Percentiles rank a stretch among this genome's conserved stretches.
Evolutionary conservation across 768 basidiomycete species (phyloP).

Genomic region (Phanerochaete sordida): DNA sequence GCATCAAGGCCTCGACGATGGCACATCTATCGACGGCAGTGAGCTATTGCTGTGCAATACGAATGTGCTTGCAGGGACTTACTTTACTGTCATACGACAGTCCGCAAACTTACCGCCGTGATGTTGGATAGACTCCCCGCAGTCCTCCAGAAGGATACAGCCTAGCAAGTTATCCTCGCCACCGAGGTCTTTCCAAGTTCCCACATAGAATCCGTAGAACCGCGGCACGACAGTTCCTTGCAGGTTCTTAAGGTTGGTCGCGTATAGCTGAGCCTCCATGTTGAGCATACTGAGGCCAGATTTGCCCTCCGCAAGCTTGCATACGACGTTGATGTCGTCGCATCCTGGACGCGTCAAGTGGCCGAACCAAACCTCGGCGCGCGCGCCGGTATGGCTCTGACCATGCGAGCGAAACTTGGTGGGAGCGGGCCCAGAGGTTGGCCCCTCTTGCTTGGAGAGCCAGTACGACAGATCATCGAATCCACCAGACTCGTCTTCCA

Average conservation of each 20-base stretch:
- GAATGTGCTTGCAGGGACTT: background rate
- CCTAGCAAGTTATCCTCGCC: background rate
- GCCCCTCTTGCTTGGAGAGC: background rate
- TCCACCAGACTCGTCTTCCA: background rate
- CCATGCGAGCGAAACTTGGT: background rate
- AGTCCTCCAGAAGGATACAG: background rate
- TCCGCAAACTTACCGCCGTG: background rate
- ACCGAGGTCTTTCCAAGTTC: background rate
- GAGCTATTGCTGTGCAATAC: too few relatives aligned
- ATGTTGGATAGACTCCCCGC: background rate
- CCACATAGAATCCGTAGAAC: background rate
- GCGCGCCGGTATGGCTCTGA: background rate
- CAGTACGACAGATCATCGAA: background rate
- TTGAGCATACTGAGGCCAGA: background rate
- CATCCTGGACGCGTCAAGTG: background rate
- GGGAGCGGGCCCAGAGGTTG: background rate
- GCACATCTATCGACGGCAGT: background rate
- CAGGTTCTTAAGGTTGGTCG: background rate
- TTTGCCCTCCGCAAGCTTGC: background rate
- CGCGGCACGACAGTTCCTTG: background rate
- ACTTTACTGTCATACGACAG: background rate
- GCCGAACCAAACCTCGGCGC: background rate
- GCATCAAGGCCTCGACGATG: background rate
- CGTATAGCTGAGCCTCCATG: background rate
- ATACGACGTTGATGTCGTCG: background rate